phyloP scores from a whole-genome alignment of 306 rosid genomes.

The Vachellia collinsii region DNA sequence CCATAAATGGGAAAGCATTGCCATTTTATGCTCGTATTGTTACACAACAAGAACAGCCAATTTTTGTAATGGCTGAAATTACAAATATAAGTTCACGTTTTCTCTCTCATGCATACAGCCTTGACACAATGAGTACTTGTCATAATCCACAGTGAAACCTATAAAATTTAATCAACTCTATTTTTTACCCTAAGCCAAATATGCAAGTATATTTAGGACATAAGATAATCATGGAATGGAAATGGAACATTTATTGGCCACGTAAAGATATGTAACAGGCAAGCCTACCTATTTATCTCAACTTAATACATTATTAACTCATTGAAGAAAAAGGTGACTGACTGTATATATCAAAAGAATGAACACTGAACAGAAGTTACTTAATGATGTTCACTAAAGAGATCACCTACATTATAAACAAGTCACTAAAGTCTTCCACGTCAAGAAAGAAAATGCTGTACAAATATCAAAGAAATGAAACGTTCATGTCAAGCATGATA shows the following conservation, averaged over 20 bases:
- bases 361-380: constrained; percentile 26
- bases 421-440: constrained; percentile 6
- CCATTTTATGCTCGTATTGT: background rate
- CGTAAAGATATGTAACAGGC: constrained; percentile 16
- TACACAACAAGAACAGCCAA: background rate
- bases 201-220: constrained; percentile 18
- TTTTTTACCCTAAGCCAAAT: constrained; percentile 5
- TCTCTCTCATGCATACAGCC: background rate
- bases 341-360: constrained; percentile 17
- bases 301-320: constrained; percentile 21
- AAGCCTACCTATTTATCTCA: constrained; percentile 27
- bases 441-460: constrained; percentile 18
- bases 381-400: background rate
- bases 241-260: constrained; percentile 2
- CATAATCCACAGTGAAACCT: constrained; percentile 19
- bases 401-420: constrained; percentile 25
- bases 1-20: background rate
- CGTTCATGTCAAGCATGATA: constrained; percentile 12
- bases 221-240: constrained; percentile 15
- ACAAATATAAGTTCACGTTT: constrained; percentile 1
- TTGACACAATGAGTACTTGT: background rate
- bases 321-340: constrained; percentile 17
- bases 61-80: background rate
- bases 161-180: background rate
- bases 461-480: constrained; percentile 30